Percentiles rank a stretch among this genome's conserved stretches.
Evolutionary conservation across 2,329 filamentous ascomycete genomes (phyloP).

Genomic region (Sarocladium strictum): DNA sequence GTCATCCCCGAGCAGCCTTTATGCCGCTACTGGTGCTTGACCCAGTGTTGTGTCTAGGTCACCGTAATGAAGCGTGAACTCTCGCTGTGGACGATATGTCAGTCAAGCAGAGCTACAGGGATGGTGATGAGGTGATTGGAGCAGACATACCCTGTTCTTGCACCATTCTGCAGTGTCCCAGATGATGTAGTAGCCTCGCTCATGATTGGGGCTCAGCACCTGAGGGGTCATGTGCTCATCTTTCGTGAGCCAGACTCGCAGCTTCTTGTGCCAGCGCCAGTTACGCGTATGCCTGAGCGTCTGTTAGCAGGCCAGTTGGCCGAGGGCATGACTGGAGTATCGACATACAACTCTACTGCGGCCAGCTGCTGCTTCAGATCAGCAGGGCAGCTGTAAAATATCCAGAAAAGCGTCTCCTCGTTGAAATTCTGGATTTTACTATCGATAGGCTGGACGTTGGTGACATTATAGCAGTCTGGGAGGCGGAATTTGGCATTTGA

Average conservation of each 20-base stretch:
- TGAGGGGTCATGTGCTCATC: constrained; percentile 61
- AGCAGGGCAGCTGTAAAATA: constrained; percentile 61
- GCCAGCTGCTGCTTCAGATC: constrained; percentile 60
- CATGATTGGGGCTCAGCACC: constrained; percentile 49
- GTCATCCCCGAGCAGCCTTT: background rate
- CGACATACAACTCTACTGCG: constrained; percentile 53
- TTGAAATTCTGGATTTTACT: constrained; percentile 62
- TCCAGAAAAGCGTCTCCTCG: constrained; percentile 63
- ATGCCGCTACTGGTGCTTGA: constrained; percentile 21
- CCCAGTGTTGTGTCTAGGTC: constrained; percentile 49
- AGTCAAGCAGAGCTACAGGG: constrained; percentile 8
- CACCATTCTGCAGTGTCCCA: constrained; percentile 59
- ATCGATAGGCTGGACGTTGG: constrained; percentile 59
- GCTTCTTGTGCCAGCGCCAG: constrained; percentile 65
- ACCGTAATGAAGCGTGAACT: constrained; percentile 55
- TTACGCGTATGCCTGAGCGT: constrained; percentile 51
- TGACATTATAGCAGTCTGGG: constrained; percentile 62
- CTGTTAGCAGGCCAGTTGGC: constrained; percentile 5
- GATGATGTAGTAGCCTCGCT: constrained; percentile 61
- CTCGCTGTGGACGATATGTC: constrained; percentile 36
- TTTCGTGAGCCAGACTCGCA: constrained; percentile 62
- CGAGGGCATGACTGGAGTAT: background rate
- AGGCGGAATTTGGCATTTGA: constrained; percentile 45
- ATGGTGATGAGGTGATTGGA: background rate
- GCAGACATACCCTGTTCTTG: constrained; percentile 52